Conservation (phyloP, 495 filamentous ascomycete species). For the Entonaema liquescens region DNA sequence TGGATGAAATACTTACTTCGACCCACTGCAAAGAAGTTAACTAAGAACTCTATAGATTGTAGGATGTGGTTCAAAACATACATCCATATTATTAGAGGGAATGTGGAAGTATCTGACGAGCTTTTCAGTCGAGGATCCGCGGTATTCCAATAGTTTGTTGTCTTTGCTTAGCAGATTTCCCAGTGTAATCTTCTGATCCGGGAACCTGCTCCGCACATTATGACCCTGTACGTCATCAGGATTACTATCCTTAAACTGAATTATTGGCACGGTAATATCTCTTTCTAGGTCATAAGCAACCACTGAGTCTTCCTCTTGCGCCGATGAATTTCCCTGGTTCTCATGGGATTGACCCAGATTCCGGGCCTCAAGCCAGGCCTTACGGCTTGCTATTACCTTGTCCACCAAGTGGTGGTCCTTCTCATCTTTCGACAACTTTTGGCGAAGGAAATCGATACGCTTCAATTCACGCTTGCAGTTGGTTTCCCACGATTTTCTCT, state of each 20-base stretch:
- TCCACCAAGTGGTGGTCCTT: constrained; percentile 18
- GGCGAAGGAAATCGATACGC: constrained; percentile 33
- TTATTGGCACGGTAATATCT: constrained; percentile 28
- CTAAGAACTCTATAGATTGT: neutral
- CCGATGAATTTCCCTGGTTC: neutral
- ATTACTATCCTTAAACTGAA: constrained; percentile 16
- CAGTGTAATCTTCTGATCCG: constrained; percentile 33
- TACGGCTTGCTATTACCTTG: neutral
- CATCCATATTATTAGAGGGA: constrained; percentile 42
- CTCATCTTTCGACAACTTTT: constrained; percentile 20
- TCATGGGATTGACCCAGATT: too few species aligned
- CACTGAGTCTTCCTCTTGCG: neutral
- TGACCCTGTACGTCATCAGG: neutral
- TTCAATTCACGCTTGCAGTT: constrained; percentile 31
- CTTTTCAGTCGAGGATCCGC: neutral
- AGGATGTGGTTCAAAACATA: constrained; percentile 6
- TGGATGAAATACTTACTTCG: constrained; percentile 21
- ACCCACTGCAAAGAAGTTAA: constrained; percentile 30
- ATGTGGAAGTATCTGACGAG: constrained; percentile 38
- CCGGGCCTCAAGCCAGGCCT: too few species aligned
- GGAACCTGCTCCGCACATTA: constrained; percentile 29
- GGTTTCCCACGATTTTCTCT: constrained; percentile 28
- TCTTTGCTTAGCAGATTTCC: neutral
- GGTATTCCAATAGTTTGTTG: neutral
- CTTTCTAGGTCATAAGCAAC: constrained; percentile 31